Evolutionary conservation across 345 rosid genomes (phyloP).

Genomic region (Eucalyptus camaldulensis): DNA sequence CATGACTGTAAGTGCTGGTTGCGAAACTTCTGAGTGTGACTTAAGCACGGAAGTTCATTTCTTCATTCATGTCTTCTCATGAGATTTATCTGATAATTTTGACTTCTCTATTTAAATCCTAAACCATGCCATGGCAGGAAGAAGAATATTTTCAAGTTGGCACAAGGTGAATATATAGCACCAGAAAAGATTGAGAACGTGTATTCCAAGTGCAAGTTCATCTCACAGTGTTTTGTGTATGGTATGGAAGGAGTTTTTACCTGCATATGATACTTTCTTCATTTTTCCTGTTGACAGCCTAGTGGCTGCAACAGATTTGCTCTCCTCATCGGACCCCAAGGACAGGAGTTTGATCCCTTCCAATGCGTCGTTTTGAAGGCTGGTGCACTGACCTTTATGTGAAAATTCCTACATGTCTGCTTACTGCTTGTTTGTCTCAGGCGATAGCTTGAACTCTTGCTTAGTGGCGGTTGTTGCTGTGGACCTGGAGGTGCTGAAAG

Average conservation of each 20-base stretch:
- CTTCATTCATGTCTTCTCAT: background rate
- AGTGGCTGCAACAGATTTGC: background rate
- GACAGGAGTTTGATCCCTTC: background rate
- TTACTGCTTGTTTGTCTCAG: slow-evolving; percentile 20
- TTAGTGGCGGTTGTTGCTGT: slow-evolving; percentile 69
- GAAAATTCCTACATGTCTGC: background rate
- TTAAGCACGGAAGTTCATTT: background rate
- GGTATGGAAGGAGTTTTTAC: background rate
- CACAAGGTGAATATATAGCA: slow-evolving; percentile 39
- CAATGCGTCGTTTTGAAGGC: background rate
- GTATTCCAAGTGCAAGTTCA: slow-evolving; percentile 26
- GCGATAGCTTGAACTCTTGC: slow-evolving; percentile 78
- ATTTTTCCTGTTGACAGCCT: background rate
- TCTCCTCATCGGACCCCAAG: background rate
- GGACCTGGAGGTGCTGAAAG: slow-evolving; percentile 64
- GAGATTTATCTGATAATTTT: background rate
- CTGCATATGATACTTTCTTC: background rate
- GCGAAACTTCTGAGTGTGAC: background rate
- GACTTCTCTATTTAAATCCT: background rate
- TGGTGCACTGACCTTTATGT: background rate
- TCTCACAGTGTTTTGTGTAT: slow-evolving; percentile 25
- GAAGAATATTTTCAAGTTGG: slow-evolving; percentile 41
- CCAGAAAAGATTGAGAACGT: slow-evolving; percentile 34
- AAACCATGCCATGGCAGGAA: background rate
- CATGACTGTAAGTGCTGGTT: background rate